Base-by-base conservation (phyloP, 2,329 filamentous ascomycete species). In the Fusarium sp. region DNA sequence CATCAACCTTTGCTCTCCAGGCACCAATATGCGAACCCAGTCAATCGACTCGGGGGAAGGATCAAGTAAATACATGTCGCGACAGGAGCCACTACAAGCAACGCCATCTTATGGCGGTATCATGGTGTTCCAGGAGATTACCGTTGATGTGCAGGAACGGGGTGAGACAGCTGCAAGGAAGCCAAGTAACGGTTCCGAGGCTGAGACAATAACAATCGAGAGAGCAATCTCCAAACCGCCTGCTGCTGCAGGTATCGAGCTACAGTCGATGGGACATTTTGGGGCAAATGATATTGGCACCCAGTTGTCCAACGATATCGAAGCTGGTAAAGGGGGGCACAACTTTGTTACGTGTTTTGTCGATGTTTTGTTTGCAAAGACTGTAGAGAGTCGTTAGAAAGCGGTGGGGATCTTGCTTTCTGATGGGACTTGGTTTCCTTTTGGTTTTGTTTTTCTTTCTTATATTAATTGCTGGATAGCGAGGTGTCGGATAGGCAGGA, bases 101-200 rank as follows among this genome's bases (percentile, higher is more conserved):
- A 38, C 65, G 6, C 69, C 74, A 14, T 76, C 74, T 7, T 77
- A 75, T 53, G 87, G 88, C 10, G 88, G 89, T 26, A 91, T 91
- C 75, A 86, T 90, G 82, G 86, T 91, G 10, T 88, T 87, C 27
- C 87, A 89, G 68, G 88, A 91, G 73, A 86, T 91, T 60, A 86
- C 85, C 11, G 85, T 91, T n/a, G 84, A 89, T 41, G 78, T 80
- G 8, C 73, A 80, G 60, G 73, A 74, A 35, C 64, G 62, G 12
- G 64, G 64, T 27, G 66, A 63, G 23, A n/a, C 58, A 30, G 33
- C 63, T 30, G 27, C 37, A 11, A 62, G 61, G 23, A 38, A 56
- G 27, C 48, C 66, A 41, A 59, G 60, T 13, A 49, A 60, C 20
- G 32, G 32, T 26, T 67, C 61, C 23, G 49, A 67, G 15, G 53